Base-by-base conservation (phyloP, 768 basidiomycete species). In the Rhizopogon vesiculosus region DNA sequence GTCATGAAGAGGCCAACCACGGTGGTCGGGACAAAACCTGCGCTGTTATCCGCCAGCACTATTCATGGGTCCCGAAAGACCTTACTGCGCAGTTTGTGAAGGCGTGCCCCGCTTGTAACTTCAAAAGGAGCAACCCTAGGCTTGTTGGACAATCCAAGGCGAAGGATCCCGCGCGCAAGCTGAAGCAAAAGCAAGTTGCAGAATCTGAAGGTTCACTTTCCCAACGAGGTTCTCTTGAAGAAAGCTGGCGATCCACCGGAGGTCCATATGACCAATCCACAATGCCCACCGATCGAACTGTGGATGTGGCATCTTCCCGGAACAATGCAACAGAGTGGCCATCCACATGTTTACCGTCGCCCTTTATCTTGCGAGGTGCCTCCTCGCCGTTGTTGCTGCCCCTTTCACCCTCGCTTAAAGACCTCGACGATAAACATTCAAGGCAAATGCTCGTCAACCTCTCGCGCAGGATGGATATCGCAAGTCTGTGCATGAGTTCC, bases 11-110 rank as follows among this genome's bases (percentile, higher is more conserved):
- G 45, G 73, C 79, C 51, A 74, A 78, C 9, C 91, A 93, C 63
- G 87, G 84, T 13, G 91, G 90, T 28, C 82, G 90, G 19, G 91
- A 93, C 70, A 88, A 83, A 74, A 93, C 91, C 0, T 82, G 80
- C 55, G 76, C 78, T 2, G 74, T 83, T 54, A 78, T 92, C 40
- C 76, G 86, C 46, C 73, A 81, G 57, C 79, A 81, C 62, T 93
- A 91, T 67, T 85, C 87, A 8, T 92, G 87, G 85, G 81, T 93
- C 28, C 91, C 91, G 15, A 93, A 92, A 70, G 86, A 89, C 63
- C 83, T 93, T 42, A 81, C 91, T 45, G 82, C 87, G 16, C 81
- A 80, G 56, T 93, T 91, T 64, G 84, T 92, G 69, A 85, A 83
- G 68, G 78, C 78, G 25, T 93, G 91, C 63, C 91, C 90, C 13